Percentiles rank a stretch among this genome's conserved stretches.
Evolutionary conservation across 202 grass and related monocot species (phyloP).

Genomic region (Thinopyrum obtusiflorum): DNA sequence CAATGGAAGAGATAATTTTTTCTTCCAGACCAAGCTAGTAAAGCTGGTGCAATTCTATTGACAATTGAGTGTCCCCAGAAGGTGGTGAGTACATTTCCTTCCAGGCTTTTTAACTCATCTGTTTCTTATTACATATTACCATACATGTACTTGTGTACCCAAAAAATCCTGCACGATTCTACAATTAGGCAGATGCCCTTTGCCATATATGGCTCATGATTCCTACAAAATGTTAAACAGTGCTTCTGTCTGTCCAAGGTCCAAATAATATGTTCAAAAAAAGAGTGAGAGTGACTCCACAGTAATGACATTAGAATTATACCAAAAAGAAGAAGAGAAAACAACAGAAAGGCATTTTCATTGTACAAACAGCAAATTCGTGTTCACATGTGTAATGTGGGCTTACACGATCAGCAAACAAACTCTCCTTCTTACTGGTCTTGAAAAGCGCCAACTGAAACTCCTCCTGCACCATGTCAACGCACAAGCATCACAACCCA

Average conservation of each 20-base stretch:
- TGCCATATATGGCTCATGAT: neutral
- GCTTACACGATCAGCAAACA: constrained; percentile 87
- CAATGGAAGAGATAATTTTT: neutral
- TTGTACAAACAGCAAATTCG: neutral
- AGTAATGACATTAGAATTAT: neutral
- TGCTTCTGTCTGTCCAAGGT: neutral
- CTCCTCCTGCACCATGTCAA: constrained; percentile 62
- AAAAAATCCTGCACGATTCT: neutral
- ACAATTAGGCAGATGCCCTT: neutral
- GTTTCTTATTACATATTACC: neutral
- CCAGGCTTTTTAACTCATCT: neutral
- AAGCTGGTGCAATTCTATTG: neutral
- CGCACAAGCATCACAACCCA: constrained; percentile 9
- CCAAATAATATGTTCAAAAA: neutral
- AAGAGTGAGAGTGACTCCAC: neutral
- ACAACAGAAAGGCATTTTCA: neutral
- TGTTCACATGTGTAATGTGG: neutral
- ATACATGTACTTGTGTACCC: neutral
- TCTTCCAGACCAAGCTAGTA: neutral
- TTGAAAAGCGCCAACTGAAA: constrained; percentile 94
- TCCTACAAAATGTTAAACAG: neutral
- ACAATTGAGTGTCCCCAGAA: neutral
- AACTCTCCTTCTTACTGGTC: constrained; percentile 88
- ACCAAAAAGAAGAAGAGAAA: neutral
- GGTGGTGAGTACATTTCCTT: neutral